A percentile compares a stretch with the other conserved stretches of the same genome.
Conservation (phyloP, 2,329 filamentous ascomycete species). For the Geosmithia flava region DNA sequence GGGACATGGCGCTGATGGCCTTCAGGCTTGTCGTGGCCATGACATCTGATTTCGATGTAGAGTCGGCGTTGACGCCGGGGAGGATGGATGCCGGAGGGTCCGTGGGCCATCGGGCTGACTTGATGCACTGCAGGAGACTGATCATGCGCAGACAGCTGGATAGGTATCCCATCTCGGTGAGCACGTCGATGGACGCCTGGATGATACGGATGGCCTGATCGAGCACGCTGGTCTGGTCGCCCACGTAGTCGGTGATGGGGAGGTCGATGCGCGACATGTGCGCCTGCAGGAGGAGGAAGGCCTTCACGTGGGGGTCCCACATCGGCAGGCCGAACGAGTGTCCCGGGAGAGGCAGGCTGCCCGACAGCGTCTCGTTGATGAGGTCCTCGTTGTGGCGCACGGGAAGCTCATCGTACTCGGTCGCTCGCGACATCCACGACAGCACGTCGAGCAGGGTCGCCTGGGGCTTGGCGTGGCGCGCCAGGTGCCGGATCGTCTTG, state of each 20-base stretch:
- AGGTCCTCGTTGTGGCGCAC: conserved; percentile 98
- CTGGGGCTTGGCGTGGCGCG: conserved; percentile 59
- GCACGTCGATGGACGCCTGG: conserved; percentile 86
- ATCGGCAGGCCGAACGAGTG: conserved; percentile 63
- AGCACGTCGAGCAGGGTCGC: conserved; percentile 74
- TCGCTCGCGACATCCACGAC: conserved; percentile 84
- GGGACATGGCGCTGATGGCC: conserved; percentile 24
- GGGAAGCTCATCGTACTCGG: conserved; percentile 93
- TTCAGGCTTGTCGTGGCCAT: conserved; percentile 26
- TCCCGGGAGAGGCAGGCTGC: conserved; percentile 57
- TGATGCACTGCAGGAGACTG: conserved; percentile 77
- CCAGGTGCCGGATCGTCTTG: conserved; percentile 79
- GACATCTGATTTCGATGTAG: conserved; percentile 14
- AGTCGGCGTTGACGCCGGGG: conserved; percentile 48
- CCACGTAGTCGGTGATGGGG: conserved; percentile 93
- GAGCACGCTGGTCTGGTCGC: conserved; percentile 78
- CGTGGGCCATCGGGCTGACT: conserved; percentile 81
- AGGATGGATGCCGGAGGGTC: conserved; percentile 71
- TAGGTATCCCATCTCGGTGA: conserved; percentile 77
- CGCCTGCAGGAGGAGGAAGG: conserved; percentile 85
- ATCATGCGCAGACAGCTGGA: conserved; percentile 75
- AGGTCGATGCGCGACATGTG: conserved; percentile 89
- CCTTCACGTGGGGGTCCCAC: conserved; percentile 98
- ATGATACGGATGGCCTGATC: conserved; percentile 96
- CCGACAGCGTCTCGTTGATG: conserved; percentile 82